A percentile compares a stretch with the other conserved stretches of the same genome.
These are phyloP conservation scores for Sideroxylon spinosum DNA, from an alignment of 179 eudicot genomes.

Conservation along the genomic window DNA sequence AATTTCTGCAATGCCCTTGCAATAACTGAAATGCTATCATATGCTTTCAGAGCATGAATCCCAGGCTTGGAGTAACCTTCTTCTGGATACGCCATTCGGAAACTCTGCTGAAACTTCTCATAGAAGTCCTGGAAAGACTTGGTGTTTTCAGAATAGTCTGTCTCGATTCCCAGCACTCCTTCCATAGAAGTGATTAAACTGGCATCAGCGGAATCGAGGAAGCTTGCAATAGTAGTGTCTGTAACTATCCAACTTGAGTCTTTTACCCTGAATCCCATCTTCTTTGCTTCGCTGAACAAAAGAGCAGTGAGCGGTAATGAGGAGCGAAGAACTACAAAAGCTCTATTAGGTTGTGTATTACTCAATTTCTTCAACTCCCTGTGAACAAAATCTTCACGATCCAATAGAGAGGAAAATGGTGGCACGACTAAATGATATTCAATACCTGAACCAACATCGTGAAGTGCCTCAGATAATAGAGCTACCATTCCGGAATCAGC, in stretches of 20 bases:
- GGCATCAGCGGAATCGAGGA: conserved; percentile 32
- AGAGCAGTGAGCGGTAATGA: conserved; percentile 26
- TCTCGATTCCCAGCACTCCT: conserved; percentile 40
- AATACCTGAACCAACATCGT: conserved; percentile 23
- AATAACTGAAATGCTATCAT: conserved; percentile 31
- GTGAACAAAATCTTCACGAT: conserved; percentile 26
- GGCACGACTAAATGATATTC: conserved; percentile 33
- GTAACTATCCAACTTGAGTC: conserved; percentile 42
- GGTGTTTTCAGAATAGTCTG: conserved; percentile 17
- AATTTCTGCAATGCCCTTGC: conserved; percentile 16
- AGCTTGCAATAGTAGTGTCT: conserved; percentile 21
- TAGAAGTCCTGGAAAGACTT: conserved; percentile 25
- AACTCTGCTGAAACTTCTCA: conserved; percentile 19
- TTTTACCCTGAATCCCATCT: conserved; percentile 31
- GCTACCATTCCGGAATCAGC: conserved; percentile 29
- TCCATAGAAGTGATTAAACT: conserved; percentile 27
- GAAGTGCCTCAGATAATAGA: conserved; percentile 31
- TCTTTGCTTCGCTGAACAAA: conserved; percentile 39
- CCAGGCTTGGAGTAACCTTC: conserved; percentile 30
- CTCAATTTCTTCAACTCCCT: conserved; percentile 21
- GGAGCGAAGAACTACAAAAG: conserved; percentile 45
- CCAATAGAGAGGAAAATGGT: conserved; percentile 23
- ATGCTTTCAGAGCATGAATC: conserved; percentile 42
- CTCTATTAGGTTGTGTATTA: conserved; percentile 26
- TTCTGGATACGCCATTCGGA: conserved; percentile 27